Evolutionary conservation across 768 basidiomycete species (phyloP).

Genomic region (Boletus speciosus): DNA sequence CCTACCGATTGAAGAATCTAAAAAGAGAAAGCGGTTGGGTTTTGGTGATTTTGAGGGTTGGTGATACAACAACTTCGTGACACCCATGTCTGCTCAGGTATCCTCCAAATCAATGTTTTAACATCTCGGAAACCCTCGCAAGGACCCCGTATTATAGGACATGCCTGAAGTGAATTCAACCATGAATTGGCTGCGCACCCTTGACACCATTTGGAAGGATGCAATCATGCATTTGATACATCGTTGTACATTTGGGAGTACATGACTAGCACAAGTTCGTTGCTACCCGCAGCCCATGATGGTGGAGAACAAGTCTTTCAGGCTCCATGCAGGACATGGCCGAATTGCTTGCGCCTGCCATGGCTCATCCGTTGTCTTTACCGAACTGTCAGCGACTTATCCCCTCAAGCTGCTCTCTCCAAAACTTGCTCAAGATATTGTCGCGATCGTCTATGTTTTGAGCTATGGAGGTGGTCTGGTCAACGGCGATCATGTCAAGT

Average conservation of each 20-base stretch:
- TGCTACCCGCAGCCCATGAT: background rate
- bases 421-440: conserved; percentile 41
- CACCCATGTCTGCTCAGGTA: too few relatives aligned
- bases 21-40: conserved; percentile 80
- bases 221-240: too few relatives aligned
- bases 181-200: too few relatives aligned
- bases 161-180: too few relatives aligned
- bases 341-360: conserved; percentile 52
- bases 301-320: conserved; percentile 1
- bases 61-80: conserved; percentile 34
- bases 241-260: too few relatives aligned
- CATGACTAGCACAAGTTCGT: too few relatives aligned
- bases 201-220: too few relatives aligned
- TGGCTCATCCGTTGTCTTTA: conserved; percentile 59
- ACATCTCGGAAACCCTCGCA: too few relatives aligned
- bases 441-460: conserved; percentile 74
- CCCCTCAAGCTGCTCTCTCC: conserved; percentile 88
- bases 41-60: conserved; percentile 91
- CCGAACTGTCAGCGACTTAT: conserved; percentile 75
- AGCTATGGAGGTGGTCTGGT: conserved; percentile 93
- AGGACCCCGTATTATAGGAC: too few relatives aligned
- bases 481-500: conserved; percentile 69
- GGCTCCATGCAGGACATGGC: conserved; percentile 45
- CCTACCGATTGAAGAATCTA: conserved; percentile 43
- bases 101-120: too few relatives aligned